A percentile compares a stretch with the other conserved stretches of the same genome.
These are phyloP conservation scores for Aspergillus hiratsukae DNA, from an alignment of 2,329 filamentous ascomycete genomes.

Conservation along the genomic window DNA sequence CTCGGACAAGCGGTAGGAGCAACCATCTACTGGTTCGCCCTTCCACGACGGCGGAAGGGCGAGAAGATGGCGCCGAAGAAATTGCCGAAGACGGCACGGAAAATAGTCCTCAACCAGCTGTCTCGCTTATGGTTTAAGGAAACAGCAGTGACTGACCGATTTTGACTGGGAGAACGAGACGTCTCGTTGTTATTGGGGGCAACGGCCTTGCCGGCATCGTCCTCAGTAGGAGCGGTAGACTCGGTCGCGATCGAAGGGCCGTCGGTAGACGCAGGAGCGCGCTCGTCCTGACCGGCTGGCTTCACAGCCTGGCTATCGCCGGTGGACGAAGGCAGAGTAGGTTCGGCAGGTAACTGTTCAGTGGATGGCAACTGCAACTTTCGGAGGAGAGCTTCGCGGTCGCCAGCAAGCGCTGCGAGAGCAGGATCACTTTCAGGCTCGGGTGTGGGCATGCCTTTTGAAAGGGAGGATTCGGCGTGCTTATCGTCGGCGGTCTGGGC, in stretches of 20 bases:
- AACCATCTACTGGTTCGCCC: slow-evolving; percentile 22
- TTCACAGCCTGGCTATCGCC: slow-evolving; percentile 91
- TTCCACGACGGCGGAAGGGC: slow-evolving; percentile 35
- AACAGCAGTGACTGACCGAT: slow-evolving; percentile 37
- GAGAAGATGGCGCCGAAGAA: slow-evolving; percentile 39
- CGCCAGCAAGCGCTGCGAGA: slow-evolving; percentile 28
- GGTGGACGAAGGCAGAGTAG: slow-evolving; percentile 40
- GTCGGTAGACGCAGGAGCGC: slow-evolving; percentile 5
- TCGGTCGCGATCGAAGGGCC: slow-evolving; percentile 1
- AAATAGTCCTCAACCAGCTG: slow-evolving; percentile 38
- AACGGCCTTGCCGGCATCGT: slow-evolving; percentile 7
- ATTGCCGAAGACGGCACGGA: slow-evolving; percentile 37
- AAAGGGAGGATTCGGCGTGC: slow-evolving; percentile 12
- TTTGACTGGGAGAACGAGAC: slow-evolving; percentile 31
- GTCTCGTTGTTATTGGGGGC: slow-evolving; percentile 23
- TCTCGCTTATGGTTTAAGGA: slow-evolving; percentile 36
- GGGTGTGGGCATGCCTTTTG: slow-evolving; percentile 21
- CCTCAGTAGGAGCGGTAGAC: slow-evolving; percentile 8
- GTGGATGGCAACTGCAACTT: slow-evolving; percentile 29
- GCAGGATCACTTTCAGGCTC: slow-evolving; percentile 30
- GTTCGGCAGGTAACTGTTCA: slow-evolving; percentile 40
- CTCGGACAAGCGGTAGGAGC: not conserved
- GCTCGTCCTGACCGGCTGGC: slow-evolving; percentile 9
- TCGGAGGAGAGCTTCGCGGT: slow-evolving; percentile 30
- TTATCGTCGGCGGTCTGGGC: slow-evolving; percentile 20